Conservation (phyloP, 192 early-diverging fungal species). For the Podochytrium sp. region DNA sequence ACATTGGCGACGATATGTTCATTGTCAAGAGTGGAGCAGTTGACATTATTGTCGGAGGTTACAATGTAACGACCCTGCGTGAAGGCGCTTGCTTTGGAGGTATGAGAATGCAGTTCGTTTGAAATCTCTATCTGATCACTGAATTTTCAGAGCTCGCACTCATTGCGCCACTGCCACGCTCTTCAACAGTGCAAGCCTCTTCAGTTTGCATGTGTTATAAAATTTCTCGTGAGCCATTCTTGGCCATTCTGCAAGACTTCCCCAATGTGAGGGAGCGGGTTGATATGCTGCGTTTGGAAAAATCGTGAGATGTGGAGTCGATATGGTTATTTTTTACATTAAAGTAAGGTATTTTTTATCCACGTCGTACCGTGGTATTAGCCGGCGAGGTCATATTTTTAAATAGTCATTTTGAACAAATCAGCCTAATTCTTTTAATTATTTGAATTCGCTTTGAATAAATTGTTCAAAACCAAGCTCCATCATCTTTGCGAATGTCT, state of each 20-base stretch:
- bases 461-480: neutral
- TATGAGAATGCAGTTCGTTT: slow-evolving; percentile 5
- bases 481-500: neutral
- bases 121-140: slow-evolving; percentile 14
- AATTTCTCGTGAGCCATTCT: slow-evolving; percentile 33
- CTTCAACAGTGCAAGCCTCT: slow-evolving; percentile 40
- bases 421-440: too few species aligned
- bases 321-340: too few species aligned
- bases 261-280: slow-evolving; percentile 30
- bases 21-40: slow-evolving; percentile 31
- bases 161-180: slow-evolving; percentile 41
- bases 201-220: slow-evolving; percentile 34
- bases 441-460: too few species aligned
- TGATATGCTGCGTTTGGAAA: neutral
- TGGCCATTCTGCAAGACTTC: slow-evolving; percentile 28
- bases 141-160: slow-evolving; percentile 40
- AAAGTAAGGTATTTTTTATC: too few species aligned
- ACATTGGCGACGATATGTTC: slow-evolving; percentile 15
- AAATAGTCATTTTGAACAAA: too few species aligned
- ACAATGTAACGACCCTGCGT: slow-evolving; percentile 1
- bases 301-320: too few species aligned
- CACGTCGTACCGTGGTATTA: too few species aligned
- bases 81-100: slow-evolving; percentile 25
- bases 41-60: slow-evolving; percentile 30
- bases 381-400: too few species aligned